Conservation (phyloP, 2,329 filamentous ascomycete species). For the Claviceps lovelessii region DNA sequence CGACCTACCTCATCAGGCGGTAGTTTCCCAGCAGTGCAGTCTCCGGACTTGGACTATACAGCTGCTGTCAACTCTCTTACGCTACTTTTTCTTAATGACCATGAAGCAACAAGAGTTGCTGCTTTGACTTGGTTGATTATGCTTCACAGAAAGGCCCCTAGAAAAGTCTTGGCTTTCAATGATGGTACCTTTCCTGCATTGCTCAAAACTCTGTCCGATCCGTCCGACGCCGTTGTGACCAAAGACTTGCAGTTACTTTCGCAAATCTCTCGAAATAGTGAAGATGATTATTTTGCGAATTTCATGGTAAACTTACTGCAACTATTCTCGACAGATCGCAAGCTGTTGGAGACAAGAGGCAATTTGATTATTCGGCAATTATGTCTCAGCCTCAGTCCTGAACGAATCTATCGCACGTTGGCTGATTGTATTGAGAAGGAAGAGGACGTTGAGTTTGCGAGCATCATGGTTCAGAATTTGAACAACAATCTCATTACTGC, state of each 20-base stretch:
- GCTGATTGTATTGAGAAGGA: conserved; percentile 96
- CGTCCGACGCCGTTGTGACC: conserved; percentile 88
- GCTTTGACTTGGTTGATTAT: conserved; percentile 95
- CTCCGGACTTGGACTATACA: conserved; percentile 80
- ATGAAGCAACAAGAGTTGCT: conserved; percentile 87
- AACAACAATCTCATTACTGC: conserved; percentile 99
- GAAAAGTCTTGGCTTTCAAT: conserved; percentile 87
- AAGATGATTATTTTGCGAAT: conserved; percentile 92
- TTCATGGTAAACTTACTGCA: conserved; percentile 97
- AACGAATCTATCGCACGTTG: conserved; percentile 87
- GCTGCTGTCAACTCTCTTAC: conserved; percentile 89
- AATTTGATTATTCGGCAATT: conserved; percentile 95
- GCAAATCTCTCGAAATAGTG: conserved; percentile 90
- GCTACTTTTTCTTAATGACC: conserved; percentile 85
- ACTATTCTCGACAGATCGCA: conserved; percentile 86
- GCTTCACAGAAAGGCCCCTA: conserved; percentile 87
- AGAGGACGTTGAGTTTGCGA: conserved; percentile 95
- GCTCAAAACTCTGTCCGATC: conserved; percentile 90
- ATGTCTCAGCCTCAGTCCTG: conserved; percentile 81
- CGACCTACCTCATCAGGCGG: conserved; percentile 32
- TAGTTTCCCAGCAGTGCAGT: conserved; percentile 26
- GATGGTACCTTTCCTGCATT: conserved; percentile 93
- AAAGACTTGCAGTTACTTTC: conserved; percentile 86
- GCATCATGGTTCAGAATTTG: conserved; percentile 98
- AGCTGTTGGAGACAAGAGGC: conserved; percentile 77